Evolutionary conservation across 108 stramenopile genomes (phyloP).

Genomic region (Schizochytrium sp.): DNA sequence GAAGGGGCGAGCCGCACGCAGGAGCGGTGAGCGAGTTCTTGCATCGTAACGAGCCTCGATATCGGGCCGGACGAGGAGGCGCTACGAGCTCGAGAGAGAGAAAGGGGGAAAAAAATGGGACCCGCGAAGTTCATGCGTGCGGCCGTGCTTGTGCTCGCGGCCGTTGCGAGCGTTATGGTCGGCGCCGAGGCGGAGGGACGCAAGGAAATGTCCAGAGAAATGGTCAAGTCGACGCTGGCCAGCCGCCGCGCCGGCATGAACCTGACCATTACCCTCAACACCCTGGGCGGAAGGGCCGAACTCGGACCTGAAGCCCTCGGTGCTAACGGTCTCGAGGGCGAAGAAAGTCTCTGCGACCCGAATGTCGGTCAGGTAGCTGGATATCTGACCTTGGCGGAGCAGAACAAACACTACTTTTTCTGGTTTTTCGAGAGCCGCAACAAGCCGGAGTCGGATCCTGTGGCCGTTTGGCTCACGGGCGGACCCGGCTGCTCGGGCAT

Average conservation of each 20-base stretch:
- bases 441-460: constrained; percentile 49
- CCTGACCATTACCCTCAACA: background rate
- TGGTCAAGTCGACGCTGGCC: background rate
- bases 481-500: constrained; percentile 75
- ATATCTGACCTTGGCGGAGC: constrained; percentile 11
- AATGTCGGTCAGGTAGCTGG: background rate
- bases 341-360: background rate
- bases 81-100: no score
- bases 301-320: background rate
- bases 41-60: no score
- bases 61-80: no score
- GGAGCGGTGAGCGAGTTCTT: no score
- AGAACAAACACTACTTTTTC: constrained; percentile 80
- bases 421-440: constrained; percentile 77
- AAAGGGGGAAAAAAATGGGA: no score
- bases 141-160: no score
- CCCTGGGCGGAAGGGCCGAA: background rate
- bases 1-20: no score
- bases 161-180: background rate
- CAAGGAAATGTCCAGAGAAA: background rate
- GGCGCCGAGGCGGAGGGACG: background rate
- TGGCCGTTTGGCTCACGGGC: constrained; percentile 87
- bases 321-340: background rate
- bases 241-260: background rate
- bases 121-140: no score